Evolutionary conservation across 2,329 filamentous ascomycete species (phyloP).

Genomic region (Paecilomyces dactylethromorphus): DNA sequence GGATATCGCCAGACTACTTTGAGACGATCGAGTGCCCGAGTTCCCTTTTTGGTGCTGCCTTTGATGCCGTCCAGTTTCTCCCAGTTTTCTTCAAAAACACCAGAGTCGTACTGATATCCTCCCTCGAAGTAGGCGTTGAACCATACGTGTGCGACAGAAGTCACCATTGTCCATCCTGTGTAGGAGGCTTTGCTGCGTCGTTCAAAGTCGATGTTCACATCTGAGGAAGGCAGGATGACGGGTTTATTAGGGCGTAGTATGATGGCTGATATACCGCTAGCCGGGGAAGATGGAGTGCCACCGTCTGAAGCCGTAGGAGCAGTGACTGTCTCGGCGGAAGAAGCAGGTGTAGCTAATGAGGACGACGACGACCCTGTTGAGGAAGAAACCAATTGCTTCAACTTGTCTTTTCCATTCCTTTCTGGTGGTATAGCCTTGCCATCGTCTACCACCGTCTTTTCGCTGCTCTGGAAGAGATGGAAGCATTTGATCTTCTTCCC

Average conservation of each 20-base stretch:
- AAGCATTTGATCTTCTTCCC: constrained; percentile 79
- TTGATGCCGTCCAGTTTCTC: constrained; percentile 90
- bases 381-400: constrained; percentile 5
- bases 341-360: constrained; percentile 10
- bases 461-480: constrained; percentile 67
- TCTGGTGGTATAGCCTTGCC: constrained; percentile 48
- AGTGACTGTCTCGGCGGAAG: constrained; percentile 16
- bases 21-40: constrained; percentile 71
- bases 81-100: constrained; percentile 66
- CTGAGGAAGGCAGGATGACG: constrained; percentile 69
- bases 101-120: constrained; percentile 61
- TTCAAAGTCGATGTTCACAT: constrained; percentile 87
- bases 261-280: constrained; percentile 61
- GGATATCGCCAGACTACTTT: constrained; percentile 73
- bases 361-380: constrained; percentile 11
- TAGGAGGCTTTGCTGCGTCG: constrained; percentile 74
- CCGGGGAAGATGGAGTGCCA: constrained; percentile 36
- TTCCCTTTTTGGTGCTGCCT: constrained; percentile 75
- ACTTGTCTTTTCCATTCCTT: constrained; percentile 39
- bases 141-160: constrained; percentile 90
- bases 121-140: constrained; percentile 95
- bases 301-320: constrained; percentile 26
- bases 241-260: constrained; percentile 67
- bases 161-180: constrained; percentile 78
- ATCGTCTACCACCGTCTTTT: constrained; percentile 51